Evolutionary conservation across 176 grass and related monocot species (phyloP).

Genomic region (Thalia dealbata): DNA sequence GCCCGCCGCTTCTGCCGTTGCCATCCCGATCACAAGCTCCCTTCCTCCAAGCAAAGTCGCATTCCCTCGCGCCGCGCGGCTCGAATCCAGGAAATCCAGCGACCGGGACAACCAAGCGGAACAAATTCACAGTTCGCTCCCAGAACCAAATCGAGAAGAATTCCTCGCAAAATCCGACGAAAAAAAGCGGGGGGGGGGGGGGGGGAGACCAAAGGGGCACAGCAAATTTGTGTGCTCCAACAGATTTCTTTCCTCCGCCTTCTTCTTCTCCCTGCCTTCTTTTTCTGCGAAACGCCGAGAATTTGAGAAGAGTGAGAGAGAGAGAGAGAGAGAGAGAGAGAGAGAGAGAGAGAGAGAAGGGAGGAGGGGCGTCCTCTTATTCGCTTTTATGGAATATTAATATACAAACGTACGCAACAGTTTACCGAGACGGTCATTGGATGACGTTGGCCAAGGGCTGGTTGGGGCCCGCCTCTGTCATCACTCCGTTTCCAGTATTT

Average conservation of each 20-base stretch:
- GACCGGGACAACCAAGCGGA: background rate
- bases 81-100: background rate
- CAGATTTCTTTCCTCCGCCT: background rate
- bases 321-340: no score
- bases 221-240: background rate
- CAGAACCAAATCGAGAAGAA: background rate
- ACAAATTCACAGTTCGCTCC: no score
- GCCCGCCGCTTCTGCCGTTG: slow-evolving; percentile 24
- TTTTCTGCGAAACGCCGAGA: background rate
- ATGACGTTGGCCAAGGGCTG: no score
- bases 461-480: no score
- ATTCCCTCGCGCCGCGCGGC: background rate
- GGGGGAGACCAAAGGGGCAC: background rate
- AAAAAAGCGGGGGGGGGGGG: background rate
- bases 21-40: slow-evolving; percentile 21
- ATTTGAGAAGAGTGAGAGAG: background rate
- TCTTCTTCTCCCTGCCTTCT: background rate
- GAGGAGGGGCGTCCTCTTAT: background rate
- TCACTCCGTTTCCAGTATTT: no score
- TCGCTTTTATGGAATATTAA: background rate
- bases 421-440: no score
- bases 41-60: background rate
- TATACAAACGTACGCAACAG: no score
- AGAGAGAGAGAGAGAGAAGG: background rate
- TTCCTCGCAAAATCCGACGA: background rate